phyloP scores from a whole-genome alignment of 371 early-diverging fungal species.

The Lichtheimia ornata region DNA sequence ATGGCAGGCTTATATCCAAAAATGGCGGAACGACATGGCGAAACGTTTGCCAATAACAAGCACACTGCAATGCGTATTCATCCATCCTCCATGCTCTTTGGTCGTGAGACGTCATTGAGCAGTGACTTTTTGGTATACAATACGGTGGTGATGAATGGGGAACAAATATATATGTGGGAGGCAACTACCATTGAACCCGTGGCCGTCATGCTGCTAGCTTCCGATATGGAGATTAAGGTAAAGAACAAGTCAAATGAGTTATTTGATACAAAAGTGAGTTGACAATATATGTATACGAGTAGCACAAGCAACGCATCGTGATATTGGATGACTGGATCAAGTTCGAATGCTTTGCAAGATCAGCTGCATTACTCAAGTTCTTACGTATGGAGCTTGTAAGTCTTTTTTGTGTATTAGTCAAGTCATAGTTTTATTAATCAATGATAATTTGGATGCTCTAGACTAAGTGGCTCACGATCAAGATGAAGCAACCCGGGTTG shows the following conservation, averaged over 20 bases:
- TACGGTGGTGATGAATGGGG: conserved; percentile 54
- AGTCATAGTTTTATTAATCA: neutral
- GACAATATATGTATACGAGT: conserved; percentile 7
- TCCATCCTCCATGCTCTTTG: conserved; percentile 59
- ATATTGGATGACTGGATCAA: conserved; percentile 66
- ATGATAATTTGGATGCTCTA: conserved; percentile 2
- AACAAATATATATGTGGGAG: conserved; percentile 60
- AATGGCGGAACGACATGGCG: conserved; percentile 37
- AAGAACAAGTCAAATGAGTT: neutral
- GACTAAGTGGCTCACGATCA: conserved; percentile 34
- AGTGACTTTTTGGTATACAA: conserved; percentile 58
- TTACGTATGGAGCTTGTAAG: conserved; percentile 57
- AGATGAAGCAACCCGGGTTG: conserved; percentile 40
- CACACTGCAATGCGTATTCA: conserved; percentile 49
- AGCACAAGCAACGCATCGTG: conserved; percentile 59
- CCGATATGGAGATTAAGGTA: conserved; percentile 59
- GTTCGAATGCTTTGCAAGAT: conserved; percentile 63
- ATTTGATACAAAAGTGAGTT: neutral
- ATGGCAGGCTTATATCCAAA: conserved; percentile 71
- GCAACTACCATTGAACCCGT: conserved; percentile 50
- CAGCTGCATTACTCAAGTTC: conserved; percentile 61
- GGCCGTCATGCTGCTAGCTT: conserved; percentile 56
- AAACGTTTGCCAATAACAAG: conserved; percentile 16
- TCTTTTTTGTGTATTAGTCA: neutral
- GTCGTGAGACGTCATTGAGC: conserved; percentile 25